A percentile compares a stretch with the other conserved stretches of the same genome.
phyloP scores from a whole-genome alignment of 2,329 filamentous ascomycete genomes.

The Ascochyta fabae region DNA sequence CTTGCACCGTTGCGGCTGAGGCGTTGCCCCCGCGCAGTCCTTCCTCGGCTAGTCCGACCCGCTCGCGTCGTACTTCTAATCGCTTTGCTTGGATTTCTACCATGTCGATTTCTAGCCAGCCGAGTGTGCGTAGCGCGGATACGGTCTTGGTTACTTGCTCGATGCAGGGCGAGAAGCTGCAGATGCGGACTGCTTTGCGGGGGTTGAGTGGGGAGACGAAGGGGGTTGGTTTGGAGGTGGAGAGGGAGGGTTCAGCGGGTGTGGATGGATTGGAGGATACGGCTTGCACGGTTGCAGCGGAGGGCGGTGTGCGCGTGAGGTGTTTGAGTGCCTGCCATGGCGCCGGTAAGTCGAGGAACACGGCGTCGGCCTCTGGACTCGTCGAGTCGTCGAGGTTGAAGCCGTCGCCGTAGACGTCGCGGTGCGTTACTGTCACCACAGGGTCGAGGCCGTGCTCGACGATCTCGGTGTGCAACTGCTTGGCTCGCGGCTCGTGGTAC shows the following conservation, averaged over 20 bases:
- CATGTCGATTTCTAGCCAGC: conserved; percentile 94
- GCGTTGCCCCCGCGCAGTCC: conserved; percentile 71
- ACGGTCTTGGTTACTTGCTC: conserved; percentile 93
- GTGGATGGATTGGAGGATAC: conserved; percentile 33
- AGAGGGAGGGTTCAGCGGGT: conserved; percentile 43
- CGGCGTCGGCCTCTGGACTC: conserved; percentile 62
- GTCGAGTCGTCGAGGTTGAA: conserved; percentile 62
- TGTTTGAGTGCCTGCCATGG: conserved; percentile 82
- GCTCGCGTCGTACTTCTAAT: conserved; percentile 82
- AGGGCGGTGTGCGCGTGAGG: conserved; percentile 62
- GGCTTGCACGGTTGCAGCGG: conserved; percentile 32
- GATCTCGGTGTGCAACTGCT: conserved; percentile 73
- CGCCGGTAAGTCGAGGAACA: conserved; percentile 82
- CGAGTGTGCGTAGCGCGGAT: conserved; percentile 76
- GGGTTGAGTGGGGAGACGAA: conserved; percentile 69
- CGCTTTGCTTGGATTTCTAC: conserved; percentile 83
- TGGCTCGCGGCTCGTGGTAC: conserved; percentile 75
- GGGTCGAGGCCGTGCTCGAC: conserved; percentile 68
- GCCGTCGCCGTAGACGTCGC: conserved; percentile 78
- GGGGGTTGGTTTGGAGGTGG: conserved; percentile 17
- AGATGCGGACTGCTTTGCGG: conserved; percentile 75
- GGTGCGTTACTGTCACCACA: conserved; percentile 75
- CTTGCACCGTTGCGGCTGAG: conserved; percentile 74
- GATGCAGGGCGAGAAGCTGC: conserved; percentile 95
- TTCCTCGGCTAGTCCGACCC: conserved; percentile 75